phyloP scores from a whole-genome alignment of 768 basidiomycete species.

The Mycena metata region DNA sequence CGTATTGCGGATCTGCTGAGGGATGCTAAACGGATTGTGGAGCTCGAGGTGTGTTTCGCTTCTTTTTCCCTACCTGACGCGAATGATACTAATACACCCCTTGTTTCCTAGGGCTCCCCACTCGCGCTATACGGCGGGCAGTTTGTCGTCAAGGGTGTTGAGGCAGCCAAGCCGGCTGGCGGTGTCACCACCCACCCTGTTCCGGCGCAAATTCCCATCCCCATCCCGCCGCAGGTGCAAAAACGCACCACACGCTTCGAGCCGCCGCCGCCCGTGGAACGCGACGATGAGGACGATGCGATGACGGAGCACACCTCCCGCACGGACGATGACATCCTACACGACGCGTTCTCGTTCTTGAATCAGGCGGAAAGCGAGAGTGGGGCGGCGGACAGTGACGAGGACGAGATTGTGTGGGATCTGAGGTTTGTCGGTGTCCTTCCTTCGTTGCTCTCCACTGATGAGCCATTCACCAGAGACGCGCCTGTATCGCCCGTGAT shows the following conservation, averaged over 20 bases:
- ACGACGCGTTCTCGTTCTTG: conserved; percentile 69
- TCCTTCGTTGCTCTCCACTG: not conserved
- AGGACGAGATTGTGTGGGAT: conserved; percentile 82
- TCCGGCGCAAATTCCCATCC: not conserved
- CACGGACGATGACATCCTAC: conserved; percentile 88
- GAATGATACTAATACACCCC: not conserved
- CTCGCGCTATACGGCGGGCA: conserved; percentile 51
- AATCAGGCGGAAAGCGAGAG: conserved; percentile 57
- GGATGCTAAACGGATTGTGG: conserved; percentile 74
- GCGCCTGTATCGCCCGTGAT: conserved; percentile 28
- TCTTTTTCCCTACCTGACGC: not conserved
- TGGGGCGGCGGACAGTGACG: conserved; percentile 58
- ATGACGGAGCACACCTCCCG: conserved; percentile 77
- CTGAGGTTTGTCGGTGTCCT: conserved; percentile 61
- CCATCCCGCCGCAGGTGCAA: conserved; percentile 40
- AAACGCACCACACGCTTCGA: conserved; percentile 35
- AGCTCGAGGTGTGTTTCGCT: conserved; percentile 64
- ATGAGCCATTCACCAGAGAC: conserved; percentile 7
- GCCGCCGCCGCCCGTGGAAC: conserved; percentile 41
- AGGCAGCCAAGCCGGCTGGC: conserved; percentile 31
- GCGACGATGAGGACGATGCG: conserved; percentile 65
- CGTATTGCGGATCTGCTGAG: conserved; percentile 86
- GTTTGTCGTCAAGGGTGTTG: conserved; percentile 50
- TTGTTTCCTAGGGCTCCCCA: conserved; percentile 55
- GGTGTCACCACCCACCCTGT: not conserved